Evolutionary conservation across 2,329 filamentous ascomycete genomes (phyloP), one percentile per base, ranked within the genome.

Genomic region (Pyrenochaeta sp.): DNA sequence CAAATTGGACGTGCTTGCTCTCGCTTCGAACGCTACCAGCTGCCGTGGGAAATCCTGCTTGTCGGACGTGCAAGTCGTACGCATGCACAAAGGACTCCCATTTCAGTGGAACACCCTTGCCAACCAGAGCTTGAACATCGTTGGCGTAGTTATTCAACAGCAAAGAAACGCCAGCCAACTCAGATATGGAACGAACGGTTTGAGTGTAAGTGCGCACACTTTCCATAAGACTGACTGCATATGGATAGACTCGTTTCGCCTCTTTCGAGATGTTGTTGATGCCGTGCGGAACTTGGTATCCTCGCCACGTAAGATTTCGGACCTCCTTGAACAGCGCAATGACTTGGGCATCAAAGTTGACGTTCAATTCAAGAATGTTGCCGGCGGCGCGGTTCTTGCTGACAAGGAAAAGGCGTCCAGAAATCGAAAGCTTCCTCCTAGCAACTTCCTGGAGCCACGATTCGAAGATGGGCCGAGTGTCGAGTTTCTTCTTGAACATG

Each of bases 251-350:
- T 39, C 94, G 85, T 74, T 96, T 96, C n/a, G 94, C 95, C 69
- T 99, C 94, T 72, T 97, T 99, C 1, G 95, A 96, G 40, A 96
- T 90, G 53, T 90, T 97, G 72, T 88, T 95, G 64, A 99, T 90
- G 10, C 89, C 86, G 71, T 99, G 94, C 7, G 95, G 95, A 17
- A 99, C 90, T 43, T 90, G 87, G 69, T 91, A 99, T 55, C 90
- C 94, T 51, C 96, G 86, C 93, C 94, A 99, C 9, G 90, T 85
- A 29, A 99, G 77, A 65, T 99, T 99, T 27, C 95, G 86, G 18
- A 96, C 96, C 76, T 99, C 94, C 68, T 99, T 99, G 81, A 99
- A 99, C 7, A 99, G 78, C 0, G 93, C 92, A 66, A 99, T 99
- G 43, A 97, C 90, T 68, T 99, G 94, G 9, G 89, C 86, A 67